These are phyloP conservation scores for Tubosaeta sp. DNA, from an alignment of 768 basidiomycete species.

Conservation along the genomic window DNA sequence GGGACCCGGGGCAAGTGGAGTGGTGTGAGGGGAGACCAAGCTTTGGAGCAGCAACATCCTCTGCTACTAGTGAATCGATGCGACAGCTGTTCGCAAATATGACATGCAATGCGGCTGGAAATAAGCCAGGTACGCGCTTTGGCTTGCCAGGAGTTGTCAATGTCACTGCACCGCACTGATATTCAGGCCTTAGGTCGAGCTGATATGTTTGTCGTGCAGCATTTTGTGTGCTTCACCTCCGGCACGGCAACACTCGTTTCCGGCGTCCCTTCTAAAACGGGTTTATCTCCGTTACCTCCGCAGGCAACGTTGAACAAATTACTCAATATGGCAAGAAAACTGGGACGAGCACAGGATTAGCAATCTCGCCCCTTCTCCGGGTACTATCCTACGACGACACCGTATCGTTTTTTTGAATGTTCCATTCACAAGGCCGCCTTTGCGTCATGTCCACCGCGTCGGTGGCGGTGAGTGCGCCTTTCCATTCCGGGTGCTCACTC, in stretches of 20 bases:
- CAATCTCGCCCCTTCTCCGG: constrained; percentile 9
- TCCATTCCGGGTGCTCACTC: constrained; percentile 30
- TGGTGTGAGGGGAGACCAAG: background rate
- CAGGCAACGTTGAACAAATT: constrained; percentile 4
- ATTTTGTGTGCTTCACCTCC: constrained; percentile 5
- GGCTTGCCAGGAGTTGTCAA: constrained; percentile 3
- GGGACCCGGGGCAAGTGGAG: constrained; percentile 5
- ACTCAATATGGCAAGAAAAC: background rate
- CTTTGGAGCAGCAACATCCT: too few relatives aligned
- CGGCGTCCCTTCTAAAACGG: constrained; percentile 4
- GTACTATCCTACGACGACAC: constrained; percentile 10
- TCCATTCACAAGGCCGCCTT: constrained; percentile 3
- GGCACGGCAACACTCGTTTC: constrained; percentile 21
- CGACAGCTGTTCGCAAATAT: constrained; percentile 1
- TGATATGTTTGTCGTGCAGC: constrained; percentile 4
- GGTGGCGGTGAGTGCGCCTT: constrained; percentile 32
- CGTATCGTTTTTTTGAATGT: constrained; percentile 6
- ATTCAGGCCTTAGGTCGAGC: constrained; percentile 4
- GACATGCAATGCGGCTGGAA: constrained; percentile 17
- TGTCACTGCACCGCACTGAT: constrained; percentile 22
- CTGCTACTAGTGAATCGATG: constrained; percentile 5
- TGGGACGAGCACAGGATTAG: constrained; percentile 24
- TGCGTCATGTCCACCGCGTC: constrained; percentile 24
- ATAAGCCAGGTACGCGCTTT: constrained; percentile 16
- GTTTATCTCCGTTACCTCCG: constrained; percentile 2